phyloP scores from a whole-genome alignment of 2,329 filamentous ascomycete species.

The Fusarium nygamai region DNA sequence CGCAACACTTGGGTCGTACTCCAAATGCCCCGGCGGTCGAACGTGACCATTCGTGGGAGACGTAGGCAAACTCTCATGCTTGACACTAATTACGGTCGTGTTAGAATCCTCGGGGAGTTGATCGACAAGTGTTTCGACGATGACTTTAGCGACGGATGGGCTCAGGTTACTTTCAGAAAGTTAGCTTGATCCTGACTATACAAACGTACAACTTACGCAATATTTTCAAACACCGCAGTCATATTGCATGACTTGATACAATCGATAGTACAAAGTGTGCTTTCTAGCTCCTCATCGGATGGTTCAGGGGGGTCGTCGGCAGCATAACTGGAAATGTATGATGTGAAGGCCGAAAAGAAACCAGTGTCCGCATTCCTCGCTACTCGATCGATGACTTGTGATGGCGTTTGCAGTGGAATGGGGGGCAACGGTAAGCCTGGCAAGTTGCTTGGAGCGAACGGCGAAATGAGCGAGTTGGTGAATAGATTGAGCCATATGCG shows the following conservation, averaged over 20 bases:
- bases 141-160: constrained; percentile 42
- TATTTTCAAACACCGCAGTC: constrained; percentile 82
- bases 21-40: constrained; percentile 54
- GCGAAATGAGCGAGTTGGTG: constrained; percentile 89
- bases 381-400: constrained; percentile 90
- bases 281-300: constrained; percentile 96
- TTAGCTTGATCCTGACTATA: neutral
- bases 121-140: constrained; percentile 77
- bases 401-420: constrained; percentile 90
- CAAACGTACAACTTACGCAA: constrained; percentile 67
- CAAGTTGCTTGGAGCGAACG: constrained; percentile 74
- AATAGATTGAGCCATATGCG: constrained; percentile 96
- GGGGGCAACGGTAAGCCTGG: constrained; percentile 76
- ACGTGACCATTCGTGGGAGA: constrained; percentile 65
- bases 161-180: constrained; percentile 50
- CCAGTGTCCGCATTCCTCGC: constrained; percentile 81
- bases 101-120: constrained; percentile 86
- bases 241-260: constrained; percentile 92
- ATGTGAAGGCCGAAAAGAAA: constrained; percentile 92
- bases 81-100: constrained; percentile 85
- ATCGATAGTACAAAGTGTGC: constrained; percentile 92
- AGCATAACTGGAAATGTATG: constrained; percentile 98
- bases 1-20: constrained; percentile 86
- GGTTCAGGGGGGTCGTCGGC: constrained; percentile 98
- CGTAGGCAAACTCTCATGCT: constrained; percentile 78